A percentile compares a stretch with the other conserved stretches of the same genome.
Evolutionary conservation across 2,329 filamentous ascomycete genomes (phyloP).

Genomic region (Sarocladium strictum): DNA sequence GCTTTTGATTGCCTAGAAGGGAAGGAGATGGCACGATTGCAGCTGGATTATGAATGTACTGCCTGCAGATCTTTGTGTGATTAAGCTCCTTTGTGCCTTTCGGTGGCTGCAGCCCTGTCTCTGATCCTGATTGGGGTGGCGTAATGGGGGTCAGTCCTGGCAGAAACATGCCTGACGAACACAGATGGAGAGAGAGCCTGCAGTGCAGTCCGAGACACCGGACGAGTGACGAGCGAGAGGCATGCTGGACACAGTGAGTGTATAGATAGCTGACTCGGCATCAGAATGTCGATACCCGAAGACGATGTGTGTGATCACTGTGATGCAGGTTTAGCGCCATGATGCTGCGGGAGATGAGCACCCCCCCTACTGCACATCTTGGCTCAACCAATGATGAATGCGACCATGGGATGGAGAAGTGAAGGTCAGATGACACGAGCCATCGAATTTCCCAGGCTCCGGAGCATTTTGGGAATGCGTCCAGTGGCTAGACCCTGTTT

Average conservation of each 20-base stretch:
- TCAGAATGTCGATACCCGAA: constrained; percentile 2
- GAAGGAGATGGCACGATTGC: not conserved
- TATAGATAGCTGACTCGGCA: not conserved
- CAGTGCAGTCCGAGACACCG: not conserved
- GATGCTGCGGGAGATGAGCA: constrained; percentile 5
- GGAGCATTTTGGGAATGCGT: not conserved
- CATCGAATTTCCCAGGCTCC: not conserved
- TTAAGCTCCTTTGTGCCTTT: not conserved
- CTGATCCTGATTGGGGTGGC: not conserved
- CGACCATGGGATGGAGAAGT: not conserved
- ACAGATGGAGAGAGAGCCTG: too few species aligned
- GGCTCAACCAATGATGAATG: constrained; percentile 3
- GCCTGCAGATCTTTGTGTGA: not conserved
- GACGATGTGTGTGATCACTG: not conserved
- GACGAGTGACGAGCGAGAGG: not conserved
- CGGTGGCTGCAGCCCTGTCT: not conserved
- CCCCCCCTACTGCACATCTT: constrained; percentile 1
- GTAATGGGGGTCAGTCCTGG: not conserved
- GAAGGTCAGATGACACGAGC: not conserved
- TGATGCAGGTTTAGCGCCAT: not conserved
- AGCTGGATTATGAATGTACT: not conserved
- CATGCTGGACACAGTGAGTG: not conserved
- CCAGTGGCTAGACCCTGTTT: not conserved
- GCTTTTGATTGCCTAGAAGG: constrained; percentile 1
- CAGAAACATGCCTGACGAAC: too few species aligned